phyloP scores from a whole-genome alignment of 2,329 filamentous ascomycete species.

The Daldinia eschscholtzii region DNA sequence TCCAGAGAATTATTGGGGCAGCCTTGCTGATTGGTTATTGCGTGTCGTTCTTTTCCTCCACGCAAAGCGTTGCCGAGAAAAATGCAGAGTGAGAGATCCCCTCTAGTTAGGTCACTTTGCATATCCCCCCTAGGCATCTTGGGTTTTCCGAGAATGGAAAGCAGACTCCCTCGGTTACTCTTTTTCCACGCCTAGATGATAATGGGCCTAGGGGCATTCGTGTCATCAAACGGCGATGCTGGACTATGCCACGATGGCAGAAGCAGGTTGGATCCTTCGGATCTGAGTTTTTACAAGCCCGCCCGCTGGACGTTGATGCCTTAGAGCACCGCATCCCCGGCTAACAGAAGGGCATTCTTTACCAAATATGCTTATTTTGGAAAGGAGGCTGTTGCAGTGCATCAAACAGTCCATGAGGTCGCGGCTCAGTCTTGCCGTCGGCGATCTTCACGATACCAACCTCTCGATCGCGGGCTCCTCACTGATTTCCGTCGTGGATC shows the following conservation, averaged over 20 bases:
- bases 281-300: constrained; percentile 28
- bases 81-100: constrained; percentile 42
- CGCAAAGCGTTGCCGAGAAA: constrained; percentile 35
- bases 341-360: constrained; percentile 8
- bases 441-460: constrained; percentile 41
- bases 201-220: constrained; percentile 37
- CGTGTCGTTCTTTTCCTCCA: constrained; percentile 25
- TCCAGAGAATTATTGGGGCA: constrained; percentile 36
- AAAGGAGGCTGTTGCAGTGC: constrained; percentile 25
- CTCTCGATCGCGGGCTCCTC: constrained; percentile 29
- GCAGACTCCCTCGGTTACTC: constrained; percentile 29
- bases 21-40: constrained; percentile 44
- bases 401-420: constrained; percentile 25
- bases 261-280: constrained; percentile 27
- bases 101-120: constrained; percentile 47
- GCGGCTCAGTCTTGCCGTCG: constrained; percentile 32
- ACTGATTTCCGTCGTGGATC: constrained; percentile 39
- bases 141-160: constrained; percentile 38
- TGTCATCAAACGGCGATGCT: constrained; percentile 31
- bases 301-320: constrained; percentile 36
- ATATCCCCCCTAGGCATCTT: constrained; percentile 34
- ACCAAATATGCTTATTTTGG: constrained; percentile 13
- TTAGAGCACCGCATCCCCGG: constrained; percentile 24
- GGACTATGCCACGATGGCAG: constrained; percentile 39
- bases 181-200: constrained; percentile 29